Conservation (phyloP, 306 rosid genomes). For the Cucurbita argyrosperma region DNA sequence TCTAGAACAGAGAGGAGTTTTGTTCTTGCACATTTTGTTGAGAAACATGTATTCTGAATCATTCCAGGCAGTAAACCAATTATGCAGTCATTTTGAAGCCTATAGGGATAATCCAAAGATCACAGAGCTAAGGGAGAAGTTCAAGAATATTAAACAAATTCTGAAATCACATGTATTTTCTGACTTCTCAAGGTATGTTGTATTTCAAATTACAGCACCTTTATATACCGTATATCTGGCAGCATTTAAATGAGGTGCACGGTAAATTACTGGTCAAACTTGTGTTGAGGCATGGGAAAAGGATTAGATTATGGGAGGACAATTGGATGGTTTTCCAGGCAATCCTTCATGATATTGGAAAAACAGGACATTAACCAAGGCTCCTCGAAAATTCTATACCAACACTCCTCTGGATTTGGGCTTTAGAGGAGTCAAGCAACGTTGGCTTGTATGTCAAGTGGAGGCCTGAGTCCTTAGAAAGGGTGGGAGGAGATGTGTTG, state of each 20-base stretch:
- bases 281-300: neutral
- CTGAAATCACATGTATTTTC: conserved; percentile 96
- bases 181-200: conserved; percentile 78
- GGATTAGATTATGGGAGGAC: neutral
- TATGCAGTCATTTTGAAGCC: conserved; percentile 96
- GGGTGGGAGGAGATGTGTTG: neutral
- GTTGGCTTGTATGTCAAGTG: neutral
- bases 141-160: conserved; percentile 92
- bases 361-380: neutral
- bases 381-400: neutral
- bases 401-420: neutral
- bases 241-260: neutral
- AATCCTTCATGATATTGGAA: neutral
- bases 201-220: neutral
- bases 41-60: conserved; percentile 6
- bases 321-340: neutral
- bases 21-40: neutral
- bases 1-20: neutral
- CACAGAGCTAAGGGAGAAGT: conserved; percentile 94
- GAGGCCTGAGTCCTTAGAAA: neutral
- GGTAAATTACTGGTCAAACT: neutral
- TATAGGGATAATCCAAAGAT: conserved; percentile 95
- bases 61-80: conserved; percentile 91
- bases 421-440: neutral
- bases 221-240: neutral